Base-by-base conservation (phyloP, 768 basidiomycete species). In the Lactarius hengduanensis region DNA sequence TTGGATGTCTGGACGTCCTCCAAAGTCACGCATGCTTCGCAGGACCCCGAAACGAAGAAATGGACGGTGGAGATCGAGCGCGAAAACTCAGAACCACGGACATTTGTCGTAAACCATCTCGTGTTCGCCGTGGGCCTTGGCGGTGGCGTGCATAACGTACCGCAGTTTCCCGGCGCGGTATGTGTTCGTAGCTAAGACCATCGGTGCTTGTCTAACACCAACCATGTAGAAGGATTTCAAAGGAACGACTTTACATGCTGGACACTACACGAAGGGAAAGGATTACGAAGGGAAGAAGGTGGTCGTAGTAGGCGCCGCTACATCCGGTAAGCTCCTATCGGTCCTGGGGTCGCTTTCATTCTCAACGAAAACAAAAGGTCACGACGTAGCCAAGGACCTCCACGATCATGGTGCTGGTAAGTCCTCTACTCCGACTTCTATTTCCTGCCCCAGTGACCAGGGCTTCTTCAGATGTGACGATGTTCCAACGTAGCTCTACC, bases 1-100 rank as follows among this genome's bases (percentile, higher is more conserved):
- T 76, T 90, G 61, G 84, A 87, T 69, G 80, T 86, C 6, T 89
- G 88, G 88, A 84, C 81, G n/a, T 82, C 72, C 10, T 72, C 75
- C 20, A 72, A 63, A 2, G 64, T 69, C 50, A 63, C 62, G 20
- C 59, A 45, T 15, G 63, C 70, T 20, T 54, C 43, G n/a, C 70
- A 71, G 47, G 68, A 71, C 50, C 64, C 70, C 15, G 41, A 66
- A 50, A 69, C 65, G 28, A 66, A 69, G 55, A 65, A 69, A 53
- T 69, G 70, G 70, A 66, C 70, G 0, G 55, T 71, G n/a, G 55
- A 45, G 22, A 63, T 71, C 40, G 62, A 68, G 38, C 65, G 70
- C 30, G 68, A 30, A 4, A 60, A 66, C 18, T 65, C 47, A 20
- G 55, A 50, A 16, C 18, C 60, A 3, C 64, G 70, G 16, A 64